phyloP scores from a whole-genome alignment of 2,329 filamentous ascomycete genomes.

The Calonectria montana region DNA sequence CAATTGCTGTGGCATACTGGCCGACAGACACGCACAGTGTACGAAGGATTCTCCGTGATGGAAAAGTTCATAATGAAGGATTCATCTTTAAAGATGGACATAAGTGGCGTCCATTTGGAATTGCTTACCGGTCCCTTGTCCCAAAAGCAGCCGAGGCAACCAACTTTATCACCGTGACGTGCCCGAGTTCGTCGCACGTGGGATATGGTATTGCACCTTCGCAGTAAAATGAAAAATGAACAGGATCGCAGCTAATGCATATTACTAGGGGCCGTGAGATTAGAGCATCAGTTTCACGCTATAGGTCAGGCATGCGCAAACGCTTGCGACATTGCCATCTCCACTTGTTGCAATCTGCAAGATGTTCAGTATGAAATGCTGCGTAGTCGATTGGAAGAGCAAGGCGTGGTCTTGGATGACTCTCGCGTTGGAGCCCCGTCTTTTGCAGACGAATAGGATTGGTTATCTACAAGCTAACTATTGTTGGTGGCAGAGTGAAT shows the following conservation, averaged over 20 bases:
- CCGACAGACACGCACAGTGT: slow-evolving; percentile 11
- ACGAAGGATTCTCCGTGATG: background rate
- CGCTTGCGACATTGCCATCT: background rate
- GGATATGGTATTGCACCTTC: background rate
- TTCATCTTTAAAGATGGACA: slow-evolving; percentile 14
- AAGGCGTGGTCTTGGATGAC: background rate
- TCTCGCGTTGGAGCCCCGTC: background rate
- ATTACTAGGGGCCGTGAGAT: background rate
- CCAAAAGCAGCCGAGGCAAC: background rate
- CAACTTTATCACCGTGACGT: slow-evolving; percentile 9
- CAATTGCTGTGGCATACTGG: slow-evolving; percentile 1
- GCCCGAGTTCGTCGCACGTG: slow-evolving; percentile 8
- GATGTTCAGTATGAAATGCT: background rate
- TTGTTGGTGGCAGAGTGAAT: too few species aligned
- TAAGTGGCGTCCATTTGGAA: background rate
- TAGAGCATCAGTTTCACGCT: slow-evolving; percentile 9
- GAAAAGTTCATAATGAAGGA: background rate
- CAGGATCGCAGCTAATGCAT: background rate
- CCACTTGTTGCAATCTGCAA: background rate
- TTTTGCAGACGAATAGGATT: background rate
- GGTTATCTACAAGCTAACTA: too few species aligned
- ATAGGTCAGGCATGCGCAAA: slow-evolving; percentile 6
- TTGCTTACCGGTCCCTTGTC: background rate
- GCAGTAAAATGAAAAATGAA: background rate
- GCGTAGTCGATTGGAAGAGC: background rate